Evolutionary conservation across 805 yeast genomes (phyloP), one percentile per base, ranked within the genome.

Genomic region (Teunomyces barrocoloradensis): DNA sequence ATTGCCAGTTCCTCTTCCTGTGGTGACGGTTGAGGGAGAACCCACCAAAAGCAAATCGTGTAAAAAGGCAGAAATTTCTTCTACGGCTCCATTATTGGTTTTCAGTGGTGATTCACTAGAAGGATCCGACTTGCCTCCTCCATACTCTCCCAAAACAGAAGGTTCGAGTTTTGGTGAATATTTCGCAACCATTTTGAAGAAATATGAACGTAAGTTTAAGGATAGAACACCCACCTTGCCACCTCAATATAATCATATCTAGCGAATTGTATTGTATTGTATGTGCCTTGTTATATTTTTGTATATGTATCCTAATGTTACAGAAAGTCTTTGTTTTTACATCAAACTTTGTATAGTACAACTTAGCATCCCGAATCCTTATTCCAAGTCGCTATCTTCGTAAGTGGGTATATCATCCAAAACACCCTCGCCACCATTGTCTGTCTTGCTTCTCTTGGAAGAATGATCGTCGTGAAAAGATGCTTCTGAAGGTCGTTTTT

Each of bases 381-480:
- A 42, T 13, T 48, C 51, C 17, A 32, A 63, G 44, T 70, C 75
- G 47, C 74, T 68, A 44, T 69, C 75, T 50, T 72, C 76, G 50
- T 72, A 72, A 32, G 68, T 61, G 2, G 77, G 77, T 15, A 72
- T 54, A 27, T 66, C 71, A 21, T 63, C 68, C 41, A 64, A 57
- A 20, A 51, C 48, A n/a, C 53, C 51, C 34, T 58, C 52, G 36
- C 50, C 52, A 44, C 50, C 52, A 44, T 42, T 49, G 25, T 50
- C 42, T 6, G 51, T 43, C 38, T 36, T 55, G 18, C 44, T 40
- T 28, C 43, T 48, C 39, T 53, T 52, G 23, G 44, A 23, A 9
- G 53, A 47, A 5, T 56, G 53, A 33, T 47, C 46, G 2, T 49
- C 45, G 28, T 28, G 34, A 12, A 33, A 21, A 23, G 25, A 45